Conservation (phyloP, 345 rosid species). For the Lepidium aucheri region DNA sequence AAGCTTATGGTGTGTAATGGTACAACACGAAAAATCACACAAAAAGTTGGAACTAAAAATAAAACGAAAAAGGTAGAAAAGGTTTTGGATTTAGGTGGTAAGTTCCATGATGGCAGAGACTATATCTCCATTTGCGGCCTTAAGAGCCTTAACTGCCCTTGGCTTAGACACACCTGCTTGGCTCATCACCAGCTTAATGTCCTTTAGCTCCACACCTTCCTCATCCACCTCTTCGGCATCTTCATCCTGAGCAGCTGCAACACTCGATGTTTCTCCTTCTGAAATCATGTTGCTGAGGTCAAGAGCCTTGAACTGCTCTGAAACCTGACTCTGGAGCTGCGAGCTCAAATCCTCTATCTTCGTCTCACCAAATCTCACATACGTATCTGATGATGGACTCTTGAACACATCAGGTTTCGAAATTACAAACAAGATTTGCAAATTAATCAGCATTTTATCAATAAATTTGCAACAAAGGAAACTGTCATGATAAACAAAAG, state of each 20-base stretch:
- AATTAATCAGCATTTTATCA: neutral
- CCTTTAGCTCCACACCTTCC: constrained; percentile 80
- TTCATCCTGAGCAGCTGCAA: constrained; percentile 29
- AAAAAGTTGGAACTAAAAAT: neutral
- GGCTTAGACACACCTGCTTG: constrained; percentile 79
- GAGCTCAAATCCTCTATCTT: constrained; percentile 90
- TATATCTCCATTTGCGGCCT: constrained; percentile 68
- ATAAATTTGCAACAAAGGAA: neutral
- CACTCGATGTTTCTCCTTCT: constrained; percentile 52
- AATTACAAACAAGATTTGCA: constrained; percentile 69
- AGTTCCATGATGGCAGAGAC: constrained; percentile 92
- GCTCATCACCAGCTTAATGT: constrained; percentile 83
- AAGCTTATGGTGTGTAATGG: constrained; percentile 1
- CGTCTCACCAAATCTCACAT: constrained; percentile 77
- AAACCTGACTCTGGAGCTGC: constrained; percentile 76
- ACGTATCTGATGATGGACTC: constrained; percentile 80
- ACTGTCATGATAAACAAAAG: neutral
- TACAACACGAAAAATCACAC: constrained; percentile 11
- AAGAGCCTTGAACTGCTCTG: constrained; percentile 78
- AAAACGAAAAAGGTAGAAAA: neutral
- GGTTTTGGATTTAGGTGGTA: constrained; percentile 37
- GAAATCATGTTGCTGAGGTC: constrained; percentile 48
- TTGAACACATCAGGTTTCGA: constrained; percentile 89
- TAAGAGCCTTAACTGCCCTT: constrained; percentile 73
- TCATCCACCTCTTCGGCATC: constrained; percentile 88